These are phyloP conservation scores for Penstemon barbatus DNA, from an alignment of 257 asterid species.

Conservation along the genomic window DNA sequence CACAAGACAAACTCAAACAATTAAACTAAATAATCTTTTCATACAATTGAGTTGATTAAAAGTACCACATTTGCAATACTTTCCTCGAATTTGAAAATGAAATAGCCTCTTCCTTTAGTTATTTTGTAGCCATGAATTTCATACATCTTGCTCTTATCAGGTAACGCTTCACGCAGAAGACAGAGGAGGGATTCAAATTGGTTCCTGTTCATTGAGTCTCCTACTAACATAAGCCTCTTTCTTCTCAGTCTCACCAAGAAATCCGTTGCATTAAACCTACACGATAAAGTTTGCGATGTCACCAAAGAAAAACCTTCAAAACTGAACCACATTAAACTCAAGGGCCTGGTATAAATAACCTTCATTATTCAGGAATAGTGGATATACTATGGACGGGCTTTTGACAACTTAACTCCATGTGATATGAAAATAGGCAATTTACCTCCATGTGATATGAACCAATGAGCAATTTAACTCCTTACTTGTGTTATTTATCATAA, in stretches of 20 bases:
- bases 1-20: slow-evolving; percentile 8
- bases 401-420: too few species aligned
- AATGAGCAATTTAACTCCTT: too few species aligned
- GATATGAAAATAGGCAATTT: too few species aligned
- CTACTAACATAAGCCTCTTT: slow-evolving; percentile 85
- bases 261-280: slow-evolving; percentile 84
- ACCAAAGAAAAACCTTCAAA: neutral
- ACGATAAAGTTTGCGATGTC: slow-evolving; percentile 3
- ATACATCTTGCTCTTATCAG: slow-evolving; percentile 80
- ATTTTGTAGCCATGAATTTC: slow-evolving; percentile 85
- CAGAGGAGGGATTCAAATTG: slow-evolving; percentile 94
- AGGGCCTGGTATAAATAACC: too few species aligned
- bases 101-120: slow-evolving; percentile 92
- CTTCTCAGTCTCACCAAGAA: slow-evolving; percentile 88
- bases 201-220: slow-evolving; percentile 98
- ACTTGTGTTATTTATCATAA: too few species aligned
- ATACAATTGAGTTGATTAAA: neutral
- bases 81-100: slow-evolving; percentile 87
- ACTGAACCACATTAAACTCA: slow-evolving; percentile 4
- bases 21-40: neutral
- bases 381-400: too few species aligned
- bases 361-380: too few species aligned
- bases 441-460: too few species aligned
- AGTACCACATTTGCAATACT: slow-evolving; percentile 4
- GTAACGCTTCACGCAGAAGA: slow-evolving; percentile 71